Evolutionary conservation across 345 rosid species (phyloP), one percentile per base, ranked within the genome.

Genomic region (Limnanthes douglasii): DNA sequence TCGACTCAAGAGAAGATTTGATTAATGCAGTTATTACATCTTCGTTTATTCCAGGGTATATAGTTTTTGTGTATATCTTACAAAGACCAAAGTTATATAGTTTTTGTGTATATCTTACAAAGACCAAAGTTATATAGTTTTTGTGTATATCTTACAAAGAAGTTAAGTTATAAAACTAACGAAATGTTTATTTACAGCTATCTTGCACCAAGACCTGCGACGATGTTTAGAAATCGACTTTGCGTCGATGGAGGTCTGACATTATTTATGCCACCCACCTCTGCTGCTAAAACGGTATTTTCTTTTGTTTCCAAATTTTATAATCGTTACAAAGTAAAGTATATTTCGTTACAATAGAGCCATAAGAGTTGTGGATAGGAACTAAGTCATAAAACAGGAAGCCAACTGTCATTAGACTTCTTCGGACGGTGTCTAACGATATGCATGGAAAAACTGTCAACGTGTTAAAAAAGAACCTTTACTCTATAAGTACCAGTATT

Each of bases 181-280:
- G 19, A 12, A 36, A 26, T 33, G 37, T 8, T 25, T 1, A 31
- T 30, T 18, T 6, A 54, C 82, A 84, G 95, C 33, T 90, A 84
- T 72, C 92, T 84, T 28, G 94, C 98, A 11, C 98, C 98, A 51
- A 57, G 66, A 39, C 95, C 94, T 19, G 95, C 79, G 39, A 90
- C 96, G 8, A 51, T 77, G 58, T 90, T 79, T 31, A 76, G 94
- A 31, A 72, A 84, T 56, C 72, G 78, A 41, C 62, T 84, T 16
- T 90, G 92, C 59, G 67, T 84, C 41, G 98, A 90, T 63, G 98
- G 98, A 46, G 98, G 96, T 32, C 65, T 80, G 60, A 84, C 98
- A 11, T 63, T 90, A 57, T 84, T 80, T 60, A 75, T 84, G 92
- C 94, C 98, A 40, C 98, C 98, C 39, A 75, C 98, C 34, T 66